Evolutionary conservation across 257 asterid species (phyloP).

Genomic region (Forsythia suspensa): DNA sequence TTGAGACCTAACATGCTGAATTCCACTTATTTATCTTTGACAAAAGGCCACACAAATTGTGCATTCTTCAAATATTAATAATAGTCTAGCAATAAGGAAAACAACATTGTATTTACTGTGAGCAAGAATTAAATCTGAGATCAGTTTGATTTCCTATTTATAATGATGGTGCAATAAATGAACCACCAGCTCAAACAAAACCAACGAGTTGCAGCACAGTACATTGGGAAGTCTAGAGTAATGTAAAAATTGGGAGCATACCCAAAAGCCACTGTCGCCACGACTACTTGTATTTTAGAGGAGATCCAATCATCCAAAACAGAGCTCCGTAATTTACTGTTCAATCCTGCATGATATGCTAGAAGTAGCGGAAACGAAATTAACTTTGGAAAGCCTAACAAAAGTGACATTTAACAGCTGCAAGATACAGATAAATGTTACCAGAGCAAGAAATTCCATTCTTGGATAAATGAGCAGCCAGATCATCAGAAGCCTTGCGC

Average conservation of each 20-base stretch:
- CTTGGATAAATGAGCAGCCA: conserved; percentile 69
- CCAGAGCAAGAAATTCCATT: conserved; percentile 88
- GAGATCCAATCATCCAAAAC: conserved; percentile 91
- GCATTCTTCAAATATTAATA: background rate
- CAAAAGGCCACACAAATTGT: background rate
- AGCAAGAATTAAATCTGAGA: conserved; percentile 6
- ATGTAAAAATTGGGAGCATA: conserved; percentile 31
- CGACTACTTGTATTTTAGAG: conserved; percentile 86
- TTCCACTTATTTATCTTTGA: background rate
- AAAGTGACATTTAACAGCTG: conserved; percentile 12
- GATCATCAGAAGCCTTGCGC: conserved; percentile 82
- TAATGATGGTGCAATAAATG: background rate
- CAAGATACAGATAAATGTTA: conserved; percentile 31
- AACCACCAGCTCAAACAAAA: background rate
- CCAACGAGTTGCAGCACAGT: conserved; percentile 4
- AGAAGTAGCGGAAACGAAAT: conserved; percentile 23
- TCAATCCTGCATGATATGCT: conserved; percentile 98
- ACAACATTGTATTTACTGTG: background rate
- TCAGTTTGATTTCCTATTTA: background rate
- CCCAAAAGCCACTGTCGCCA: conserved; percentile 99
- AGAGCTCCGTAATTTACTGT: conserved; percentile 74
- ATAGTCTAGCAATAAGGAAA: background rate
- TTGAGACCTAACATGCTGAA: background rate
- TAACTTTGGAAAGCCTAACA: conserved; percentile 24
- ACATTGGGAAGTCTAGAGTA: background rate